A percentile compares a stretch with the other conserved stretches of the same genome.
Conservation (phyloP, 202 grass and related monocot genomes). For the Saccharum hybrid region DNA sequence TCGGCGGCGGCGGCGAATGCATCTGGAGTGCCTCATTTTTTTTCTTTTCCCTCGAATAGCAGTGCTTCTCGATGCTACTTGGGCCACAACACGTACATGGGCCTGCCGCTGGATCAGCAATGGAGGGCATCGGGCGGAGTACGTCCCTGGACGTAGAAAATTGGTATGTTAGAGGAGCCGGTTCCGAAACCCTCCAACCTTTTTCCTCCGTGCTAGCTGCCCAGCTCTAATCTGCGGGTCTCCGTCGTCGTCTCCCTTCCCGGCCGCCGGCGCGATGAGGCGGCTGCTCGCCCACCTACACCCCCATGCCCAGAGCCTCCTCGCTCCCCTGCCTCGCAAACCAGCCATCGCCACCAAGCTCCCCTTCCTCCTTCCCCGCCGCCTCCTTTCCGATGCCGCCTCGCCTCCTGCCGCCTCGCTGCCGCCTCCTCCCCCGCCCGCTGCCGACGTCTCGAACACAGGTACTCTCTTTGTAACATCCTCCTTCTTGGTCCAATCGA, state of each 20-base stretch:
- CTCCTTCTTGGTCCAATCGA: background rate
- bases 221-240: too few species aligned
- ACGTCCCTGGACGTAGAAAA: too few species aligned
- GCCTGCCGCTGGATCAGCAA: too few species aligned
- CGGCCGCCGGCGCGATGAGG: constrained; percentile 51
- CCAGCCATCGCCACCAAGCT: constrained; percentile 1
- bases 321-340: background rate
- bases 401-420: constrained; percentile 17
- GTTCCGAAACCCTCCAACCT: too few species aligned
- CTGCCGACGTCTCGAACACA: constrained; percentile 44
- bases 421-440: constrained; percentile 25
- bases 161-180: too few species aligned
- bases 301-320: constrained; percentile 34
- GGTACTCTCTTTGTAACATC: constrained; percentile 34
- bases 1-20: too few species aligned
- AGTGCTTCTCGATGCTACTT: too few species aligned
- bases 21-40: too few species aligned
- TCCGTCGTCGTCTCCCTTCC: background rate
- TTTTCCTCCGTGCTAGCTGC: too few species aligned
- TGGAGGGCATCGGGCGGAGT: too few species aligned
- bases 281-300: constrained; percentile 48
- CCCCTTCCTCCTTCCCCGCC: constrained; percentile 26
- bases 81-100: too few species aligned
- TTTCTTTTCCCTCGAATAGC: too few species aligned
- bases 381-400: constrained; percentile 43